Evolutionary conservation across 768 basidiomycete genomes (phyloP), one percentile per base, ranked within the genome.

Genomic region (Tylopilus balloui): DNA sequence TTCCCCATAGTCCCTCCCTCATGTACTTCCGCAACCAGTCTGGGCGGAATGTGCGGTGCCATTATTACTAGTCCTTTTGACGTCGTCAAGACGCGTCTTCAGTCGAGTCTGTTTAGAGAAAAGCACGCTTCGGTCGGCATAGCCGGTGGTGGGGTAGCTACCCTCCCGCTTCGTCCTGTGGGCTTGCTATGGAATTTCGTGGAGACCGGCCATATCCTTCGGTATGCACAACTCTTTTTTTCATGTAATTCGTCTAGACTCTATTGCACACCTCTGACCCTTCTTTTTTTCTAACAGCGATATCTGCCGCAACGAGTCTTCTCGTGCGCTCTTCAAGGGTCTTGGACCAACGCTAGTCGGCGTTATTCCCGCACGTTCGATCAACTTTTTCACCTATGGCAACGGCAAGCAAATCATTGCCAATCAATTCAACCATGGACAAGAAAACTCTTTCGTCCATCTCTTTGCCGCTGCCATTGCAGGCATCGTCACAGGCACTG

Each of bases 311-410:
- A 77, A 88, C 55, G 96, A 99, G 69, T 92, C 92, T 1, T 80
- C 88, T 0, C 78, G 82, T 13, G 94, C 95, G 0, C 73, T 98
- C 0, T 97, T 97, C 77, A 93, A 87, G 63, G 96, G 96, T 40
- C 80, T 99, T 13, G 92, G 91, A 0, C 92, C 96, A 1, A 95
- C 92, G 0, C 77, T 99, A 0, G 91, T 97, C 25, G 96, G 96
- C 45, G 94, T 89, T 47, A 78, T 99, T 32, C 96, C 96, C 0
- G 95, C 95, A 0, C 83, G 94, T 46, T 93, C 94, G 4, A 97
- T 98, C 72, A 91, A 95, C 69, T 99, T 99, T 70, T 98, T 89
- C 76, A 86, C 89, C 17, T 99, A 99, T 57, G 96, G 95, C 25
- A 97, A 96, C 62, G 92, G 92, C 42, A 99, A 99, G 66, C 86